Evolutionary conservation across 345 rosid genomes (phyloP).

Genomic region (Clarkia xantiana): DNA sequence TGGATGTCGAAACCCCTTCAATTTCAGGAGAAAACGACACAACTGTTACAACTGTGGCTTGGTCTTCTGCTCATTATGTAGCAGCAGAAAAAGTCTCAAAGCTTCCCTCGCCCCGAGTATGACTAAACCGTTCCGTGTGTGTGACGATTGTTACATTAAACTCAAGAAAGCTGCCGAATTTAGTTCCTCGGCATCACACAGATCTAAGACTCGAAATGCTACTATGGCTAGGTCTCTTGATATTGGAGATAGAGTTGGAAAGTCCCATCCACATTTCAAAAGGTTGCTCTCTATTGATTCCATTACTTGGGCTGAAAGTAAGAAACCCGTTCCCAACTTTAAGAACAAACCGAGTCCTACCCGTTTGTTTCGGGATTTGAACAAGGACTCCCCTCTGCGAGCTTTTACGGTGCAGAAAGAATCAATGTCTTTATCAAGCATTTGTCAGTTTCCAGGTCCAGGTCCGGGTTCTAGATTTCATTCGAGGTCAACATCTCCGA

Average conservation of each 20-base stretch:
- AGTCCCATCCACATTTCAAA: constrained; percentile 21
- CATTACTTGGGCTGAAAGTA: constrained; percentile 24
- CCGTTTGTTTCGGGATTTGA: constrained; percentile 24
- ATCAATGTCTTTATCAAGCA: constrained; percentile 24
- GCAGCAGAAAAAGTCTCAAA: constrained; percentile 57
- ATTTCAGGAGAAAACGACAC: constrained; percentile 83
- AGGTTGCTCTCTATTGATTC: constrained; percentile 40
- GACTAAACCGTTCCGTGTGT: constrained; percentile 74
- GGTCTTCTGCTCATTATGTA: constrained; percentile 75
- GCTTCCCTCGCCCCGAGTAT: constrained; percentile 75
- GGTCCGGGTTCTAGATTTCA: constrained; percentile 27
- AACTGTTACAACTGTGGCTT: constrained; percentile 92
- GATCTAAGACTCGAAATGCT: constrained; percentile 28
- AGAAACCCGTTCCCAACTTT: constrained; percentile 15
- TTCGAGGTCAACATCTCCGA: constrained; percentile 28
- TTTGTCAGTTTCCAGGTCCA: constrained; percentile 19
- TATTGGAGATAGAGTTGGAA: constrained; percentile 27
- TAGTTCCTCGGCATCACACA: constrained; percentile 15
- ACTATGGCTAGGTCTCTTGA: constrained; percentile 19
- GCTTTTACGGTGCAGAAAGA: constrained; percentile 19
- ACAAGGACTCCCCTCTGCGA: constrained; percentile 21
- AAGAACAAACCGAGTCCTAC: constrained; percentile 22
- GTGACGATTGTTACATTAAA: constrained; percentile 69
- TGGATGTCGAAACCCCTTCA: constrained; percentile 71
- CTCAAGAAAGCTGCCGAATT: constrained; percentile 37